Base-by-base conservation (phyloP, 2,329 filamentous ascomycete species). In the Sporothrix globosa region DNA sequence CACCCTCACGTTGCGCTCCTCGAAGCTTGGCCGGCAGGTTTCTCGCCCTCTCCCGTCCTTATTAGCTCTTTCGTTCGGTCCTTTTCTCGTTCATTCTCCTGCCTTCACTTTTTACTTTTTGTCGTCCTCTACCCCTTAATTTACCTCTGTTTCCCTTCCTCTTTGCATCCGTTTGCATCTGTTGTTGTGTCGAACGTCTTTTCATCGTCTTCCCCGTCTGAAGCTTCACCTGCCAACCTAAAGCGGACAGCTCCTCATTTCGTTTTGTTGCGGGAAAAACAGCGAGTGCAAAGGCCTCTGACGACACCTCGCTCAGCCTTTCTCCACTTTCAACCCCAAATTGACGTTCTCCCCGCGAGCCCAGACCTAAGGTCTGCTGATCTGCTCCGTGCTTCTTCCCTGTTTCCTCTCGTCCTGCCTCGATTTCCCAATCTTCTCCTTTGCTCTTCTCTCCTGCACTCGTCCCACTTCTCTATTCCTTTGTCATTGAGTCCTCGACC, bases 321-420 rank as follows among this genome's bases (percentile, higher is more conserved):
- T 66, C 56, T 71, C 69, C 66, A 65, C 69, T 63, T 67, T 66
- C 54, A 52, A 68, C 56, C 69, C 69, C 69, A 65, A 68, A 52
- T 67, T 30, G 44, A 70, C 39, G 39, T 66, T 56, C 69, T 70
- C 69, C 54, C 53, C 69, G 66, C 54, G 61, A 70, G 50, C 65
- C 50, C 46, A 68, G 50, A 65, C 56, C 69, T 53, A 44, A 39
- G 52, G 53, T 66, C 39, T 61, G 54, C 54, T 68, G 52, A 46
- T 63, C 41, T 70, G 19, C 41, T 17, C 41, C 3, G 41, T 44
- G 14, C 68, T 52, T 39, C 46, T 46, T 66, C 52, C 60, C 60
- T 56, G 19, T 53, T 58, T 66, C 68, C 30, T 10, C 21, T 46
- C 39, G 34, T 56, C 39, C 52, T 56, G 39, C 21, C 24, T 58